Evolutionary conservation across 1,139 yeast species (phyloP), one percentile per base, ranked within the genome.

Genomic region (Nakaseomyces kungkrabaensis): DNA sequence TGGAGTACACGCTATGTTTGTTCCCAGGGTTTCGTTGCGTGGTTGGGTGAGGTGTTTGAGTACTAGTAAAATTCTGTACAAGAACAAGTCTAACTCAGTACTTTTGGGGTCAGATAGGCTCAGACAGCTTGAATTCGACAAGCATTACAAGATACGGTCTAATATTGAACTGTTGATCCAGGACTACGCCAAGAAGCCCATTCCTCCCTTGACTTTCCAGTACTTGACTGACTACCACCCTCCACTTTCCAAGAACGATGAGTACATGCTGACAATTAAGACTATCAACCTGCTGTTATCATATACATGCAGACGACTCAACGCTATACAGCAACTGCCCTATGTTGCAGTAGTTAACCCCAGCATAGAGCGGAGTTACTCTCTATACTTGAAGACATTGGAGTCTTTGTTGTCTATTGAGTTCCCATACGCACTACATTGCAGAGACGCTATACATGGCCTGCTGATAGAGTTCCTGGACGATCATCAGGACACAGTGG

Each of bases 301-400:
- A 0, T 72, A 69, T 55, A 74, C 75, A 41, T 73, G 77, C 22
- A 66, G 67, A 41, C 61, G 96, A 53, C 67, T 89, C 22, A 74
- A 76, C 41, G 84, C 84, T 44, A 79, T 90, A 56, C 74, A 94
- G 53, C 73, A 76, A 46, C 70, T 90, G 48, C 96, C 96, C 0
- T 90, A 88, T 63, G 75, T 90, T 57, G 89, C 84, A 47, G 85
- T 88, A 45, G 69, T 90, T 53, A 90, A 90, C 62, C 96, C 97
- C n/a, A 79, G 87, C 59, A 83, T 90, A 49, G 84, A 94, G n/a
- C 81, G 79, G 58, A 83, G 86, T 24, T 87, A 88, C 70, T 75
- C 79, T 58, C 69, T 82, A 46, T 90, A 90, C 67, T 70, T 86
- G 56, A 74, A 78, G 52, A 83, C 95, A 5, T 76, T 89, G 72